These are phyloP conservation scores for Globisporangium viniferum DNA, from an alignment of 352 stramenopile genomes.

Conservation along the genomic window DNA sequence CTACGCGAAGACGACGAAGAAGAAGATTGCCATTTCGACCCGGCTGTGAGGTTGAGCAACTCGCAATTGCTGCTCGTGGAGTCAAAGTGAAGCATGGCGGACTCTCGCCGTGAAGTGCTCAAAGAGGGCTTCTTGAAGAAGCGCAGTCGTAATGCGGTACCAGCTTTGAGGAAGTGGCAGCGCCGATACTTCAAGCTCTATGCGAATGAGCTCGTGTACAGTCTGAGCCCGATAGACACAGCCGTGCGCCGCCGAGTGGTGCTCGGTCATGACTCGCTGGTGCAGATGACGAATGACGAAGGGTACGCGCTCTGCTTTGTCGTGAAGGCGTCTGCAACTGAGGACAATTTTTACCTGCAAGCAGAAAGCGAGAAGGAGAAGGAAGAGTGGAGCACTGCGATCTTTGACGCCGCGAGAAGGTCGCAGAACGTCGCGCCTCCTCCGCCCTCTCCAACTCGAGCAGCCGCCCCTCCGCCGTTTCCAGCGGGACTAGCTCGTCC, in stretches of 20 bases:
- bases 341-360: conserved; percentile 54
- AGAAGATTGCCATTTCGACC: conserved; percentile 2
- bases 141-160: conserved; percentile 40
- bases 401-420: conserved; percentile 50
- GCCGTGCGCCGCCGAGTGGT: conserved; percentile 34
- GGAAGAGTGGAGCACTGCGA: conserved; percentile 50
- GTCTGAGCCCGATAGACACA: conserved; percentile 29
- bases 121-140: conserved; percentile 77
- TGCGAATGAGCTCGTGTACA: conserved; percentile 61
- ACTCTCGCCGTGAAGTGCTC: conserved; percentile 31
- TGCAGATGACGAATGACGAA: conserved; percentile 64
- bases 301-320: conserved; percentile 56
- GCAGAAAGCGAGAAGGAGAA: conserved; percentile 67
- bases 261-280: conserved; percentile 52
- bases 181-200: conserved; percentile 71
- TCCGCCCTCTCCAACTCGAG: conserved; percentile 5
- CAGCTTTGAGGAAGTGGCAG: conserved; percentile 40
- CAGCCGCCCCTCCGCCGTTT: conserved; percentile 3
- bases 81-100: conserved; percentile 15
- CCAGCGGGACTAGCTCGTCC: conserved; percentile 13
- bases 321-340: conserved; percentile 40
- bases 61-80: not conserved
- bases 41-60: not conserved
- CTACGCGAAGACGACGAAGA: not conserved
- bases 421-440: conserved; percentile 30